Conservation (phyloP, 192 early-diverging fungal genomes). For the Podila clonocystis region DNA sequence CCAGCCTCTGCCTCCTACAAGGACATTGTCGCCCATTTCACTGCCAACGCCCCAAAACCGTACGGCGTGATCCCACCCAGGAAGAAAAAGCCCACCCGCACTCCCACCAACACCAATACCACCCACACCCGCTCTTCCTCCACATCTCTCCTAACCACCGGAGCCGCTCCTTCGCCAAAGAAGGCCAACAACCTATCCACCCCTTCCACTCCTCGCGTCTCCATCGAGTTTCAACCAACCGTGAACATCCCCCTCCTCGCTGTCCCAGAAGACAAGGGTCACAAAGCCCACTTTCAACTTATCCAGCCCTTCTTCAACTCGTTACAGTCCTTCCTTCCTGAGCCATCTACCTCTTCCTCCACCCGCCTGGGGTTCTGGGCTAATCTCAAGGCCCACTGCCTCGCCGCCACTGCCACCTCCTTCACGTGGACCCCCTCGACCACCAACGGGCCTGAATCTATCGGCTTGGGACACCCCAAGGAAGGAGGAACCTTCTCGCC, state of each 20-base stretch:
- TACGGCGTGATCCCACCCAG: constrained; percentile 49
- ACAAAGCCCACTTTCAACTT: constrained; percentile 5
- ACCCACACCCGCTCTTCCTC: constrained; percentile 16
- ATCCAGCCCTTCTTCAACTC: constrained; percentile 36
- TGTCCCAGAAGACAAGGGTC: background rate
- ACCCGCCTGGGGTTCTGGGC: constrained; percentile 43
- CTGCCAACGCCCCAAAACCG: constrained; percentile 37
- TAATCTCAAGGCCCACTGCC: constrained; percentile 43
- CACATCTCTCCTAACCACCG: background rate
- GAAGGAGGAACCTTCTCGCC: constrained; percentile 18
- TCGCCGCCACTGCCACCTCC: constrained; percentile 21
- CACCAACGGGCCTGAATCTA: background rate
- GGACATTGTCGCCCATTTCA: constrained; percentile 47
- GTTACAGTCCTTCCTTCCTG: constrained; percentile 29
- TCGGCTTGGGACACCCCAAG: background rate
- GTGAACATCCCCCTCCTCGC: background rate
- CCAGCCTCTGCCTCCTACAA: constrained; percentile 28
- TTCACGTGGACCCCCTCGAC: constrained; percentile 16
- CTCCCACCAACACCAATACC: background rate
- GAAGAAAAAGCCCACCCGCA: constrained; percentile 1
- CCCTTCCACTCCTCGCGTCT: background rate
- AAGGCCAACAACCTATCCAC: background rate
- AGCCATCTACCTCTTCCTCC: constrained; percentile 28
- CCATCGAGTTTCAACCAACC: background rate
- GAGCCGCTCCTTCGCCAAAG: background rate